These are phyloP conservation scores for Aciculosporium take DNA, from an alignment of 2,329 filamentous ascomycete genomes.

Conservation along the genomic window DNA sequence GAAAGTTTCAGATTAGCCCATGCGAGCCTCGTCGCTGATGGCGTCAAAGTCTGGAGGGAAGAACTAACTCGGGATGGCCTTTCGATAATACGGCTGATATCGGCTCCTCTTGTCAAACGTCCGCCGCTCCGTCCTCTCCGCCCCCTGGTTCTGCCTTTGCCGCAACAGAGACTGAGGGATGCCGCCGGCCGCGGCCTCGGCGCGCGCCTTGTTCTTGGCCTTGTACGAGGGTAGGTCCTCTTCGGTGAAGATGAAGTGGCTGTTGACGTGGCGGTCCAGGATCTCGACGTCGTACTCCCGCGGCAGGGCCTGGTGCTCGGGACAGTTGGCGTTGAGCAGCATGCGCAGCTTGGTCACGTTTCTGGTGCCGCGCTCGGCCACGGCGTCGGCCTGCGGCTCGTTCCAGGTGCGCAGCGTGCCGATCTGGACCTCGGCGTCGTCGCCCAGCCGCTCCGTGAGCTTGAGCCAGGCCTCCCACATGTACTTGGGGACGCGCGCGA, in stretches of 20 bases:
- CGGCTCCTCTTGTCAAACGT: slow-evolving; percentile 30
- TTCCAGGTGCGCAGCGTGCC: slow-evolving; percentile 55
- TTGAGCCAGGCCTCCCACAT: slow-evolving; percentile 66
- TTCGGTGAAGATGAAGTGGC: slow-evolving; percentile 87
- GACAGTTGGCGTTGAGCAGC: slow-evolving; percentile 49
- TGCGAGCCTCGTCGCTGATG: not conserved
- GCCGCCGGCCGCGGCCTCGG: slow-evolving; percentile 41
- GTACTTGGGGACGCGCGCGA: slow-evolving; percentile 65
- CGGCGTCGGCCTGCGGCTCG: slow-evolving; percentile 37
- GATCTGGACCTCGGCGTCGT: slow-evolving; percentile 69
- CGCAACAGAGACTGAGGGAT: slow-evolving; percentile 43
- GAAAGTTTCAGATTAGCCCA: slow-evolving; percentile 11
- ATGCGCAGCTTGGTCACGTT: slow-evolving; percentile 36
- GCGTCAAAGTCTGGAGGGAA: not conserved
- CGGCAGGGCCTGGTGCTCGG: slow-evolving; percentile 60
- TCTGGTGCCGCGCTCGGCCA: slow-evolving; percentile 25
- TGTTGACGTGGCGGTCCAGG: slow-evolving; percentile 49
- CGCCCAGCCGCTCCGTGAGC: slow-evolving; percentile 44
- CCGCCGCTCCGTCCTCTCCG: slow-evolving; percentile 22
- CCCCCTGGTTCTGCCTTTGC: slow-evolving; percentile 16
- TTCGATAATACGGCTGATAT: slow-evolving; percentile 48
- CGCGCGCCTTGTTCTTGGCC: slow-evolving; percentile 34
- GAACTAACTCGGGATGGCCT: slow-evolving; percentile 59
- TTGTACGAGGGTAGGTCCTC: slow-evolving; percentile 59
- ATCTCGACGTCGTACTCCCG: slow-evolving; percentile 77